Evolutionary conservation across 148 eudicot genomes (phyloP).

Genomic region (Linanthus parryae): DNA sequence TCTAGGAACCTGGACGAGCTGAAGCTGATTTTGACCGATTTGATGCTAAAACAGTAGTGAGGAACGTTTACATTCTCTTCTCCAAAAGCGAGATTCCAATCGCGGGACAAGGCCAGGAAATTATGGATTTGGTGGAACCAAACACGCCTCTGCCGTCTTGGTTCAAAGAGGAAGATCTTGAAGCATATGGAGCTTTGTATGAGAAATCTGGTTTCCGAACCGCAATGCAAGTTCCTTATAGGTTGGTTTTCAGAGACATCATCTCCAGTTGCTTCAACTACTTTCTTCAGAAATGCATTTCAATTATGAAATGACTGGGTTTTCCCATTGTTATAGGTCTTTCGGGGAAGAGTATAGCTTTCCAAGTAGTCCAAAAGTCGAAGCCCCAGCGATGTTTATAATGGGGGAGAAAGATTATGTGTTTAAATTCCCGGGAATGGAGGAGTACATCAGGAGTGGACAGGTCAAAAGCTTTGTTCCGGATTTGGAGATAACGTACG

Average conservation of each 20-base stretch:
- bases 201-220: constrained; percentile 55
- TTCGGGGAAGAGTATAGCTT: background rate
- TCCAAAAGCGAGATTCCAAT: constrained; percentile 48
- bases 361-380: constrained; percentile 14
- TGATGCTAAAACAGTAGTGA: constrained; percentile 49
- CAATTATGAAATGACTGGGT: background rate
- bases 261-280: no score
- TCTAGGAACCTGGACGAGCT: constrained; percentile 57
- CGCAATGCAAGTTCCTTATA: constrained; percentile 57
- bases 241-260: no score
- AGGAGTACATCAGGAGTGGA: constrained; percentile 27
- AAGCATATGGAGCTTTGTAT: constrained; percentile 38
- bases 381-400: constrained; percentile 28
- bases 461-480: constrained; percentile 24
- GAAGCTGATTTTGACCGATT: constrained; percentile 67
- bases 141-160: constrained; percentile 52
- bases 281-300: no score
- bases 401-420: constrained; percentile 32
- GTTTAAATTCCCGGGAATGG: constrained; percentile 35
- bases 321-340: background rate
- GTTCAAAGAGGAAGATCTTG: constrained; percentile 58
- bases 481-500: constrained; percentile 23
- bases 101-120: constrained; percentile 53
- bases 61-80: constrained; percentile 52
- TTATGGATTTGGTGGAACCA: constrained; percentile 55